These are phyloP conservation scores for Begonia fuchsioides DNA, from an alignment of 306 rosid species.

Conservation along the genomic window DNA sequence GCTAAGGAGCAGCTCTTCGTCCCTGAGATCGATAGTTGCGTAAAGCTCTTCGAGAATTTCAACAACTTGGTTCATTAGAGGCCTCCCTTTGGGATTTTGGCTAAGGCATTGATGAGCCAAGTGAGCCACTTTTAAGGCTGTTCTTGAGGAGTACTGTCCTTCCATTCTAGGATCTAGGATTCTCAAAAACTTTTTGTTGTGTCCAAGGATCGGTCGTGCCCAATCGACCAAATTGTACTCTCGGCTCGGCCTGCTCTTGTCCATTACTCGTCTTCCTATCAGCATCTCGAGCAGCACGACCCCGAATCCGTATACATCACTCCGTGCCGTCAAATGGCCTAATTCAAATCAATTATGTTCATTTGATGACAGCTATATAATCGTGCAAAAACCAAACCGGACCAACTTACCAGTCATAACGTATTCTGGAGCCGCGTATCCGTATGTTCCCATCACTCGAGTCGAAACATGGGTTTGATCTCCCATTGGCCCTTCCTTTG, in stretches of 20 bases:
- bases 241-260: conserved; percentile 69
- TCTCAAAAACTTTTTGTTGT: conserved; percentile 43
- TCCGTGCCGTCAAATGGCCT: conserved; percentile 73
- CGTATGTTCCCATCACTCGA: conserved; percentile 75
- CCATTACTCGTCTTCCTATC: conserved; percentile 55
- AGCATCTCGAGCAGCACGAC: conserved; percentile 73
- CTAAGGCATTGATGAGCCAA: conserved; percentile 59
- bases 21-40: conserved; percentile 19
- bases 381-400: too few relatives aligned
- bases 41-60: conserved; percentile 44
- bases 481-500: conserved; percentile 76
- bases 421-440: conserved; percentile 72
- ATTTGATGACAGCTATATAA: too few relatives aligned
- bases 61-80: conserved; percentile 61
- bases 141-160: conserved; percentile 41
- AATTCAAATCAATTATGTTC: too few relatives aligned
- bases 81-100: conserved; percentile 75
- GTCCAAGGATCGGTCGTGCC: conserved; percentile 59
- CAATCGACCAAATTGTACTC: conserved; percentile 72
- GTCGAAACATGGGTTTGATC: conserved; percentile 78
- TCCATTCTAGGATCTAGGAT: conserved; percentile 58
- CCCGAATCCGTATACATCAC: conserved; percentile 71
- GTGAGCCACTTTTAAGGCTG: conserved; percentile 39
- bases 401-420: conserved; percentile 64
- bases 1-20: conserved; percentile 12